A percentile compares a stretch with the other conserved stretches of the same genome.
These are phyloP conservation scores for Ophiocordyceps camponoti-floridani DNA, from an alignment of 2,329 filamentous ascomycete genomes.

Conservation along the genomic window DNA sequence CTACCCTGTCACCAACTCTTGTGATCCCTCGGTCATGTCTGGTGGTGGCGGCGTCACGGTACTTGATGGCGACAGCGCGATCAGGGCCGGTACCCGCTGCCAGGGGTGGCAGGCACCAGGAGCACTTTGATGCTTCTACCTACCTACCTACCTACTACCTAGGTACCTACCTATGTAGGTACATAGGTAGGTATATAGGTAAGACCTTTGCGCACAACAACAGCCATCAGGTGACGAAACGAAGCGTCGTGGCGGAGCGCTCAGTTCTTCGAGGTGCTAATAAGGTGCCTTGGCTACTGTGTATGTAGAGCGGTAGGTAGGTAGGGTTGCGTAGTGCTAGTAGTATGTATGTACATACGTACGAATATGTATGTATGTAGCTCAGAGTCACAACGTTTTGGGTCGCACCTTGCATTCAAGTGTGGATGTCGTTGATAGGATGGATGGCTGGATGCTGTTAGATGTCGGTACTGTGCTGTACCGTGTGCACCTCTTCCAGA, in stretches of 20 bases:
- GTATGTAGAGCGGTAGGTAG: too few species aligned
- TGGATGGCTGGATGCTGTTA: too few species aligned
- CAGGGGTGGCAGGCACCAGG: neutral
- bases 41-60: neutral
- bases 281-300: neutral
- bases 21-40: neutral
- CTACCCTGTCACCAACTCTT: neutral
- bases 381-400: neutral
- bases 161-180: too few species aligned
- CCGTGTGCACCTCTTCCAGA: neutral
- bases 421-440: neutral
- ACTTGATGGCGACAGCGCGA: neutral
- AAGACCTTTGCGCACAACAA: neutral
- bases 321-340: neutral
- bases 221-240: neutral
- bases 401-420: neutral
- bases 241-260: neutral
- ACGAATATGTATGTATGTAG: neutral
- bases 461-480: neutral
- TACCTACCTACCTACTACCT: too few species aligned
- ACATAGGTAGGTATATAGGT: too few species aligned
- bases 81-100: neutral
- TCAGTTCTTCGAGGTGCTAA: neutral
- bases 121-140: too few species aligned
- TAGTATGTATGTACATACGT: neutral